Percentiles rank a stretch among this genome's conserved stretches.
Conservation (phyloP, 1,284 basidiomycete genomes). For the Puccinia horiana region DNA sequence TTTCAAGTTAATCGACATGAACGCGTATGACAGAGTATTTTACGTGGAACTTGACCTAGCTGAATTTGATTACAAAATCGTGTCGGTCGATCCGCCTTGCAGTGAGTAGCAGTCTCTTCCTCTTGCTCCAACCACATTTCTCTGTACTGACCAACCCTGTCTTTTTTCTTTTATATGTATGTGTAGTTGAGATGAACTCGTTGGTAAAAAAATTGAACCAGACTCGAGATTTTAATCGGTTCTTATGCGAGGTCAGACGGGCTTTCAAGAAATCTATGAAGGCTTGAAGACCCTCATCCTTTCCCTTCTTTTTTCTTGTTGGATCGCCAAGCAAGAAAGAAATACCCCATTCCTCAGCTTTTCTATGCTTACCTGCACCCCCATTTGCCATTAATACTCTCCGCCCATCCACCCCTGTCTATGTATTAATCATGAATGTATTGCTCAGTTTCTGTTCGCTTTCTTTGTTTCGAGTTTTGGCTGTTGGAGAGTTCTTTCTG, state of each 20-base stretch:
- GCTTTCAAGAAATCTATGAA: constrained; percentile 13
- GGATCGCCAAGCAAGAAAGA: no score
- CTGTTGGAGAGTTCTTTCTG: no score
- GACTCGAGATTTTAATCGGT: constrained; percentile 8
- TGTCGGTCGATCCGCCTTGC: constrained; percentile 4
- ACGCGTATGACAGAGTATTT: constrained; percentile 22
- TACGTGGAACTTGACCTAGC: constrained; percentile 5
- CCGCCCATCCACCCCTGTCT: no score
- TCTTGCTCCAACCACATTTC: not conserved
- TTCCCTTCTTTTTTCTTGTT: not conserved
- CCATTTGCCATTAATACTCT: no score
- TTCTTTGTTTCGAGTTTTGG: no score
- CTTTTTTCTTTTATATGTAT: not conserved
- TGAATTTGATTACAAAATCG: constrained; percentile 5
- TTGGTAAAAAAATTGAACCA: constrained; percentile 12
- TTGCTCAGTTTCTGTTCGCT: no score
- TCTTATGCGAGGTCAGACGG: not conserved
- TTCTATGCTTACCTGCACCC: no score
- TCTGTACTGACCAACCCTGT: not conserved
- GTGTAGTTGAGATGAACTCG: not conserved
- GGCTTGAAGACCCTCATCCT: not conserved
- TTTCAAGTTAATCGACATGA: constrained; percentile 32
- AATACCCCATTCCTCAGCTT: no score
- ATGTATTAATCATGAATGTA: no score
- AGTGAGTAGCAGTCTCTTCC: not conserved